Evolutionary conservation across 345 rosid genomes (phyloP).

Genomic region (Rhizophora apiculata): DNA sequence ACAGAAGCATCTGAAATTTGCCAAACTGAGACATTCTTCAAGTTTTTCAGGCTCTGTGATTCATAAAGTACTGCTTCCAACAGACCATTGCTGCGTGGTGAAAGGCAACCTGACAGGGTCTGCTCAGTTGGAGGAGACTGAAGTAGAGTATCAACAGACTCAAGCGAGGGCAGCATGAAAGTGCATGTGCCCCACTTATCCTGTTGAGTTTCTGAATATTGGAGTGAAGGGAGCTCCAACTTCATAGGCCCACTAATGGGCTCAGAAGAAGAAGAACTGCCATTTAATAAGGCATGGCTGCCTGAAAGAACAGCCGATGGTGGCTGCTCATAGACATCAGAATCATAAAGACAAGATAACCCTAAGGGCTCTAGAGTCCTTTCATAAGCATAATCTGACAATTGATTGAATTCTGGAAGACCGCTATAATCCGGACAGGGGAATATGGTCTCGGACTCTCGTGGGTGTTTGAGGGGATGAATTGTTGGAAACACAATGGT

Average conservation of each 20-base stretch:
- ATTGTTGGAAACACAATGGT: background rate
- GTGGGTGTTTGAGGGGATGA: background rate
- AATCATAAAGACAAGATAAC: slow-evolving; percentile 18
- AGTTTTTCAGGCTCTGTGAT: slow-evolving; percentile 18
- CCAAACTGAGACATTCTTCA: slow-evolving; percentile 5
- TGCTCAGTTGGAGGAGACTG: slow-evolving; percentile 34
- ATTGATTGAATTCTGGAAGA: background rate
- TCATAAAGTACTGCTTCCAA: slow-evolving; percentile 50
- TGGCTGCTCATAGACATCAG: slow-evolving; percentile 23
- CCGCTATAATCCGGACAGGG: slow-evolving; percentile 1
- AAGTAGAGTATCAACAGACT: slow-evolving; percentile 43
- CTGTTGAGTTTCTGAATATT: slow-evolving; percentile 41
- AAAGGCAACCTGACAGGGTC: slow-evolving; percentile 29
- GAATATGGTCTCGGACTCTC: background rate
- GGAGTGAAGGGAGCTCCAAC: slow-evolving; percentile 80
- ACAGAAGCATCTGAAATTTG: slow-evolving; percentile 10
- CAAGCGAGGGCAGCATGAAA: slow-evolving; percentile 35
- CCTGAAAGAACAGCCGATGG: slow-evolving; percentile 29
- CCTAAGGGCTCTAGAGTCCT: background rate
- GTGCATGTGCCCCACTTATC: slow-evolving; percentile 34
- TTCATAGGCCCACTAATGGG: slow-evolving; percentile 37
- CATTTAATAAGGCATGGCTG: slow-evolving; percentile 39
- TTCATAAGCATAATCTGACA: background rate
- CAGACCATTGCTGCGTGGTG: slow-evolving; percentile 41
- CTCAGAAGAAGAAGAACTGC: slow-evolving; percentile 47